Percentiles rank a stretch among this genome's conserved stretches.
Evolutionary conservation across 495 filamentous ascomycete genomes (phyloP).

Genomic region (Podospora conica): DNA sequence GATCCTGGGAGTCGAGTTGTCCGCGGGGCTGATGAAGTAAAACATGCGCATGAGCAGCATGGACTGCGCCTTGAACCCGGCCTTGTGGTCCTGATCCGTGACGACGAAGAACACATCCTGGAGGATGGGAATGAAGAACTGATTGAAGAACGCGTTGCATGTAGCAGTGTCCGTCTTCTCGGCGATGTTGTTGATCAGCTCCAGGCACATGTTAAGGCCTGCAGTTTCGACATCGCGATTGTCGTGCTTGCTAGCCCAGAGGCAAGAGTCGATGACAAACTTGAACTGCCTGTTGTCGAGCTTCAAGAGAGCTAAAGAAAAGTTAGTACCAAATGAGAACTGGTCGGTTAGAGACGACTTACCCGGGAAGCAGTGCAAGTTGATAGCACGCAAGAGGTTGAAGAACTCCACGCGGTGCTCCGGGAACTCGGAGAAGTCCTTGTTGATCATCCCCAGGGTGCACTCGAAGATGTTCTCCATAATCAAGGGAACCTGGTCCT

Average conservation of each 20-base stretch:
- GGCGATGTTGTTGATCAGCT: conserved; percentile 95
- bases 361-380: conserved; percentile 84
- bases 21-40: conserved; percentile 68
- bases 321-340: neutral
- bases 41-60: conserved; percentile 93
- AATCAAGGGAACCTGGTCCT: conserved; percentile 92
- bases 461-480: conserved; percentile 99
- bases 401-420: conserved; percentile 99
- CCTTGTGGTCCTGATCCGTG: conserved; percentile 96
- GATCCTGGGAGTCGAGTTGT: conserved; percentile 67
- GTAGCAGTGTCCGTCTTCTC: conserved; percentile 78
- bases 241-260: conserved; percentile 99
- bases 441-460: conserved; percentile 99
- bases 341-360: neutral
- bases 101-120: conserved; percentile 99
- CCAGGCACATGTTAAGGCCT: conserved; percentile 97
- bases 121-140: conserved; percentile 89
- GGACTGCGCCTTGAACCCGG: conserved; percentile 95
- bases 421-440: conserved; percentile 98
- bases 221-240: conserved; percentile 97
- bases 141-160: conserved; percentile 91
- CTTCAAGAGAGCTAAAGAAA: conserved; percentile 62
- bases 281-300: conserved; percentile 96
- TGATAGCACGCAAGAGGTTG: conserved; percentile 91
- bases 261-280: conserved; percentile 97